These are phyloP conservation scores for Vickermania ingenoplastis DNA, from an alignment of 208 protist genomes.

Conservation along the genomic window DNA sequence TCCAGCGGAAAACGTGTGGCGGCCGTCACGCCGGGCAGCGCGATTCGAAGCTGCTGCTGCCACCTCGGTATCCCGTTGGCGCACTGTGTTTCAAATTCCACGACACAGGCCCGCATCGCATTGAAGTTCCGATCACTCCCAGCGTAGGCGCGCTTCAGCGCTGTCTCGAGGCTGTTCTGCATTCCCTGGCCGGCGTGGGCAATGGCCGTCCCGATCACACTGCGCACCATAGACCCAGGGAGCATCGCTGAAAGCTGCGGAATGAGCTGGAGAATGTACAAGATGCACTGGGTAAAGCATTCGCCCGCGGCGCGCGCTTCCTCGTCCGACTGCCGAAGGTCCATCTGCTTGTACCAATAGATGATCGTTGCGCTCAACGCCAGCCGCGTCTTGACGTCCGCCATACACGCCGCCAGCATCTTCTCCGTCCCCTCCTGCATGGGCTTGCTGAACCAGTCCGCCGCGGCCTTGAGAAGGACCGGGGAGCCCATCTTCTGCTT, in stretches of 20 bases:
- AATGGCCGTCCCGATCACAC: conserved; percentile 68
- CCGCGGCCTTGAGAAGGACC: conserved; percentile 49
- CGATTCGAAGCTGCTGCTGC: conserved; percentile 37
- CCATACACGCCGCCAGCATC: conserved; percentile 48
- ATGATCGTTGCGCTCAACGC: conserved; percentile 29
- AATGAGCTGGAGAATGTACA: conserved; percentile 55
- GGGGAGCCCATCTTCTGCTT: conserved; percentile 57
- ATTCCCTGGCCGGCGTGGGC: conserved; percentile 46
- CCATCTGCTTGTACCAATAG: conserved; percentile 62
- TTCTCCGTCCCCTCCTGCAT: conserved; percentile 71
- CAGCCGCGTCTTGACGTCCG: conserved; percentile 49
- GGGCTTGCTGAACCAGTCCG: conserved; percentile 55
- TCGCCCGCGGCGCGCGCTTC: conserved; percentile 11
- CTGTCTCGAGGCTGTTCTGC: conserved; percentile 49
- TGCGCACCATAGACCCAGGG: conserved; percentile 57
- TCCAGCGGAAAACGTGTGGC: conserved; percentile 65
- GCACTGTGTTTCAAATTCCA: conserved; percentile 51
- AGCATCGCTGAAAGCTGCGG: conserved; percentile 52
- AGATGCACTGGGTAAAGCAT: conserved; percentile 49
- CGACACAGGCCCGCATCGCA: conserved; percentile 36
- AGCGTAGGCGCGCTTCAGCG: conserved; percentile 34
- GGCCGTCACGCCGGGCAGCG: conserved; percentile 38
- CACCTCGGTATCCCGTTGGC: conserved; percentile 39
- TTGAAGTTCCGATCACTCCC: conserved; percentile 46
- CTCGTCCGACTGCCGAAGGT: conserved; percentile 14